Base-by-base conservation (phyloP, 2,329 filamentous ascomycete species). In the Raffaelea arxii region DNA sequence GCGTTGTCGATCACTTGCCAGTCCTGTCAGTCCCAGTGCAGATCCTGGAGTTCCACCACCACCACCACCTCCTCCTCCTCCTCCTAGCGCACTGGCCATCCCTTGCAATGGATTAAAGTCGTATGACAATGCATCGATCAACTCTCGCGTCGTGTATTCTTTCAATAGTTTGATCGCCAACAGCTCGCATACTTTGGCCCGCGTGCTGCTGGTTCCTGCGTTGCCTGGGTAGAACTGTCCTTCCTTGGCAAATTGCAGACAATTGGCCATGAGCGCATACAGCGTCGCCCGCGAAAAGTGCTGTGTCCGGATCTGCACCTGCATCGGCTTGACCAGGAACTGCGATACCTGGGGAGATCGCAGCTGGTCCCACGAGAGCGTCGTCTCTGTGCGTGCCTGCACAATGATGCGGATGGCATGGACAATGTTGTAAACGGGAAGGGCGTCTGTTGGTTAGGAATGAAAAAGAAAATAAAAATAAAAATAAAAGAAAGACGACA, bases 301-400 rank as follows among this genome's bases (percentile, higher is more conserved):
- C 44, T 85, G 80, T 16, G 78, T 73, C 50, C 84, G 81, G 52
- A 96, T 90, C 62, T 91, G 84, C 61, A 92, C 85, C 64, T 92
- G 88, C 70, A 96, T 92, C 3, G 91, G 91, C 69, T 96, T 96
- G 60, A 96, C 78, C 30, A 97, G 75, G 62, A 97, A 97, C 60
- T 95, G 90, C 16, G 89, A 95, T 47, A 97, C 84, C 62, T 97
- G 91, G 3, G 91, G 91, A n/a, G 89, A 94, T 53, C 90, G 80
- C 52, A 97, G 72, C 63, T 97, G 91, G 53, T 97, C 91, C 90
- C 90, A 97, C 16, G 88, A 84, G 43, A 97, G 69, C 0, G 88
- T 91, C 2, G 90, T 96, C 68, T 97, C 91, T 64, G 88, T 94
- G 59, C 86, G 81, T 49, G 86, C 75, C 54, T 86, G 78, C 50